These are phyloP conservation scores for Rhizoctonia solani DNA, from an alignment of 1,284 basidiomycete genomes.

Conservation along the genomic window DNA sequence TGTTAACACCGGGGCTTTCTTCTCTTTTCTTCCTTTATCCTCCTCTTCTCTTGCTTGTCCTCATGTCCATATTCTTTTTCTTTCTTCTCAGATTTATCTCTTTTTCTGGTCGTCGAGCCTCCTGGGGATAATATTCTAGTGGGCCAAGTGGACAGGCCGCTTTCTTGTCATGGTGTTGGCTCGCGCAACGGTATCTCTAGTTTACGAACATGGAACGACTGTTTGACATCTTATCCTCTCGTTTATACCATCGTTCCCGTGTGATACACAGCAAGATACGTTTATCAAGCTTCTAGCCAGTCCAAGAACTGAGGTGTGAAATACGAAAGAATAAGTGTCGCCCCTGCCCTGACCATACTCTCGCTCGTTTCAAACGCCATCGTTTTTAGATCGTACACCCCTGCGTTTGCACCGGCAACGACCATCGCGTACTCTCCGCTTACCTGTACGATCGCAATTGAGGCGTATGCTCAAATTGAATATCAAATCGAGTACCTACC, in stretches of 20 bases:
- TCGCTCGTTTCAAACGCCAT: constrained; percentile 96
- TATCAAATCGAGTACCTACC: constrained; percentile 51
- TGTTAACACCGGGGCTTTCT: neutral
- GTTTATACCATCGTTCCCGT: no score
- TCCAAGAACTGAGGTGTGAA: constrained; percentile 96
- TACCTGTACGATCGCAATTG: neutral
- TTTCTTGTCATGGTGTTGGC: constrained; percentile 2
- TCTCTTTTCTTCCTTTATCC: neutral
- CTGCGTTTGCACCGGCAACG: constrained; percentile 88
- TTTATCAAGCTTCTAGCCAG: constrained; percentile 65
- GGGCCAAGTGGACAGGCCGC: neutral
- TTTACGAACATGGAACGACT: constrained; percentile 28
- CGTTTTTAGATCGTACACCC: constrained; percentile 86
- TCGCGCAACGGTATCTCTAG: no score
- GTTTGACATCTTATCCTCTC: neutral
- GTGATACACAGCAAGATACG: neutral
- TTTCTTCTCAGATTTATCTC: neutral
- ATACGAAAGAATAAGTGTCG: constrained; percentile 88
- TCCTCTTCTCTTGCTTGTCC: neutral
- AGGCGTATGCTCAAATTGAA: no score
- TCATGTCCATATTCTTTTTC: neutral
- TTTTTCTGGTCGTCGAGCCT: neutral
- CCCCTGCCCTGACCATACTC: constrained; percentile 89
- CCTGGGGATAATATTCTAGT: constrained; percentile 14
- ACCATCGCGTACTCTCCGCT: constrained; percentile 98